A percentile compares a stretch with the other conserved stretches of the same genome.
Evolutionary conservation across 345 rosid species (phyloP).

Genomic region (Citrus australasica): DNA sequence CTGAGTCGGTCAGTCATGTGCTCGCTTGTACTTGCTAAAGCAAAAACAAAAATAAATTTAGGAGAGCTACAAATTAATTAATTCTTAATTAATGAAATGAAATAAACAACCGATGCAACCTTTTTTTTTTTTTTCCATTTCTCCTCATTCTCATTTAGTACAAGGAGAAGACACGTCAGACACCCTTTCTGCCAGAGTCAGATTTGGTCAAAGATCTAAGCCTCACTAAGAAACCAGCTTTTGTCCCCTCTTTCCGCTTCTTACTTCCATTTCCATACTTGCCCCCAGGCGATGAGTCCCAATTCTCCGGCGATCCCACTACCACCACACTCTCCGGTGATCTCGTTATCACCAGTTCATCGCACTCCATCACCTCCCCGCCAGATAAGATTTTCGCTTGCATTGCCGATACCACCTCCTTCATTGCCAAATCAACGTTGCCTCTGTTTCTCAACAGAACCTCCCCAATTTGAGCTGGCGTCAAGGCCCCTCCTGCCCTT

Average conservation of each 20-base stretch:
- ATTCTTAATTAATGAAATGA: no score
- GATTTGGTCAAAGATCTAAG: conserved; percentile 44
- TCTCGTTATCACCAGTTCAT: conserved; percentile 23
- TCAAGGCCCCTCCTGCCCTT: conserved; percentile 37
- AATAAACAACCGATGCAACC: neutral
- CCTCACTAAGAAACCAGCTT: conserved; percentile 31
- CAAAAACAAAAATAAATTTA: no score
- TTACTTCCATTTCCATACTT: conserved; percentile 21
- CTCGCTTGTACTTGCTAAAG: no score
- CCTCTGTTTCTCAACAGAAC: conserved; percentile 37
- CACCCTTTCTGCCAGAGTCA: conserved; percentile 31
- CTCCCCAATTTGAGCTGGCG: conserved; percentile 49
- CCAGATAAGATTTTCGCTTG: conserved; percentile 27
- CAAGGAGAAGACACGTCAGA: neutral
- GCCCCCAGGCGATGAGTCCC: conserved; percentile 29
- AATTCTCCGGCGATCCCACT: conserved; percentile 33
- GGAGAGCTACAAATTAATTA: no score
- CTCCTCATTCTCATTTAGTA: neutral
- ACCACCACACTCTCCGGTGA: conserved; percentile 41
- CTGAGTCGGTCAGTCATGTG: no score
- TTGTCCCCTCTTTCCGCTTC: conserved; percentile 21
- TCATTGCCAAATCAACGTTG: conserved; percentile 36
- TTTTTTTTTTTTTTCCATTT: neutral
- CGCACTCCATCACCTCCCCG: conserved; percentile 20
- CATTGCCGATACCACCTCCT: conserved; percentile 39